Percentiles rank a stretch among this genome's conserved stretches.
These are phyloP conservation scores for Clavispora fructus DNA, from an alignment of 805 yeast species.

Conservation along the genomic window DNA sequence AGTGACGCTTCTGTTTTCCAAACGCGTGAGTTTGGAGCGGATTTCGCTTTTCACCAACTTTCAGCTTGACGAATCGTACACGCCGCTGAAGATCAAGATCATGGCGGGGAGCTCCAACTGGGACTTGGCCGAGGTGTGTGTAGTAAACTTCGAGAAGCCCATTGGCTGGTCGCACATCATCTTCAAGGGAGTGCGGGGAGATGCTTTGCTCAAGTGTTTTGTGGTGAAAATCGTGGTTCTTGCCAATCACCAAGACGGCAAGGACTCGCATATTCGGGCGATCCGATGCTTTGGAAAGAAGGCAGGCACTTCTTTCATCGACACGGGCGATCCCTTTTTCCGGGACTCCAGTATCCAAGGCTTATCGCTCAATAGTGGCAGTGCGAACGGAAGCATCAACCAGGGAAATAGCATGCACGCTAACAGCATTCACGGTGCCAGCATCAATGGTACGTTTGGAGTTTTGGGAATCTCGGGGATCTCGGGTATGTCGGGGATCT, in stretches of 20 bases:
- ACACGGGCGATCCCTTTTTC: neutral
- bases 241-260: conserved; percentile 91
- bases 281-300: conserved; percentile 51
- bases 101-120: conserved; percentile 73
- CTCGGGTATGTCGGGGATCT: conserved; percentile 2
- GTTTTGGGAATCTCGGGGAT: too few species aligned
- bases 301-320: conserved; percentile 8
- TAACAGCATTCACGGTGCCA: neutral
- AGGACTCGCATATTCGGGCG: conserved; percentile 85
- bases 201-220: conserved; percentile 60
- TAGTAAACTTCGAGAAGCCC: conserved; percentile 57
- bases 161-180: conserved; percentile 72
- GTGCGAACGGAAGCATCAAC: neutral
- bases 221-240: conserved; percentile 56
- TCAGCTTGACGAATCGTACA: conserved; percentile 80
- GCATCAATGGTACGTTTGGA: neutral
- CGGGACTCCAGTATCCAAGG: neutral
- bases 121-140: conserved; percentile 64
- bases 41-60: conserved; percentile 70
- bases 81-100: conserved; percentile 67
- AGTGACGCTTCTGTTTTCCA: conserved; percentile 74
- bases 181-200: conserved; percentile 50
- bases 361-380: neutral
- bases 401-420: neutral
- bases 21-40: conserved; percentile 62